Percentiles rank a stretch among this genome's conserved stretches.
These are phyloP conservation scores for Glycine latifolia DNA, from an alignment of 306 rosid species.

Conservation along the genomic window DNA sequence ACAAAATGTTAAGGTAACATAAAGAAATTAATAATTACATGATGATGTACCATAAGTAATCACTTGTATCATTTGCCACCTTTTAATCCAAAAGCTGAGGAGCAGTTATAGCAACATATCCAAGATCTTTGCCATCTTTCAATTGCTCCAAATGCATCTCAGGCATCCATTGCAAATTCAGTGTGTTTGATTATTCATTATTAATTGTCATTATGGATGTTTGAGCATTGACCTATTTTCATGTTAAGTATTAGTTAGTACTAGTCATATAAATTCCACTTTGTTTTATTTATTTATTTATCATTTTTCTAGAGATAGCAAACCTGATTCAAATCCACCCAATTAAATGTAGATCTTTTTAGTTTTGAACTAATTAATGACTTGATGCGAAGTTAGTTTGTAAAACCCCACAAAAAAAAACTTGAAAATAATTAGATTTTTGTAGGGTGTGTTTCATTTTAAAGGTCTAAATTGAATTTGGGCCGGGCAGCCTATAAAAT, in stretches of 20 bases:
- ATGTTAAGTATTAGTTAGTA: not conserved
- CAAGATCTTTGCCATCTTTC: not conserved
- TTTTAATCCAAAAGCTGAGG: slow-evolving; percentile 51
- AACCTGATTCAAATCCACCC: no score
- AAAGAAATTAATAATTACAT: slow-evolving; percentile 14
- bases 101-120: not conserved
- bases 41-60: slow-evolving; percentile 54
- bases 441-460: no score
- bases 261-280: not conserved
- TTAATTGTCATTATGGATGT: slow-evolving; percentile 37
- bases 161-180: slow-evolving; percentile 46
- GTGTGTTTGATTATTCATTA: not conserved
- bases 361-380: no score
- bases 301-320: no score
- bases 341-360: no score
- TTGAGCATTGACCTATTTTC: slow-evolving; percentile 48
- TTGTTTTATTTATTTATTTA: not conserved
- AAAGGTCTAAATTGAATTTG: no score
- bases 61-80: slow-evolving; percentile 47
- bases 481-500: no score
- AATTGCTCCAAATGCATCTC: slow-evolving; percentile 8
- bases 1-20: not conserved
- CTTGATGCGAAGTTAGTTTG: no score
- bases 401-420: no score
- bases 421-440: no score